Evolutionary conservation across 495 filamentous ascomycete species (phyloP).

Genomic region (Aspergillus olivimuriae): DNA sequence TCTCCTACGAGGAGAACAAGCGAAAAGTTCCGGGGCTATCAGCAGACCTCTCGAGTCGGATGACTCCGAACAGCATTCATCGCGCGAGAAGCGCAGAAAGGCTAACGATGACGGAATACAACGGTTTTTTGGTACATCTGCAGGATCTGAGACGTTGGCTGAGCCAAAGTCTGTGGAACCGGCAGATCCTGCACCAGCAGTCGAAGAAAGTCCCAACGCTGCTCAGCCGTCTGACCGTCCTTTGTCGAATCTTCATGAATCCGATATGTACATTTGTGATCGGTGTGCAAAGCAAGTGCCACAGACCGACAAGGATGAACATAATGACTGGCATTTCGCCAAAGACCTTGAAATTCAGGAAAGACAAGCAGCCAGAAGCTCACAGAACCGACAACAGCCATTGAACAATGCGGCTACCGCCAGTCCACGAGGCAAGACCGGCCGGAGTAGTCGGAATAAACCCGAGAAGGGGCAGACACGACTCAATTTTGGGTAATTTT

Average conservation of each 20-base stretch:
- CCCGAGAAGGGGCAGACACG: conserved; percentile 73
- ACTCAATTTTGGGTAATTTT: conserved; percentile 58
- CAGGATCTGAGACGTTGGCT: no score
- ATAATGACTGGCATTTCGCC: conserved; percentile 95
- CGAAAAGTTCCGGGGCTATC: conserved; percentile 40
- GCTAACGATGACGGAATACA: conserved; percentile 27
- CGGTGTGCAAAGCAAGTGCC: conserved; percentile 57
- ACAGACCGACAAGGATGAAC: conserved; percentile 58
- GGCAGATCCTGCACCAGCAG: conserved; percentile 9
- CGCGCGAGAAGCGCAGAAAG: conserved; percentile 29
- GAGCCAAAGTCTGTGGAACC: no score
- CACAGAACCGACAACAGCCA: conserved; percentile 16
- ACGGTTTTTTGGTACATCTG: conserved; percentile 31
- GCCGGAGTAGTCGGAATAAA: conserved; percentile 37
- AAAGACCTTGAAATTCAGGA: conserved; percentile 71
- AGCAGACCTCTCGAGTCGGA: conserved; percentile 11
- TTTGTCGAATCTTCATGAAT: no score
- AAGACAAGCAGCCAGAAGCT: conserved; percentile 24
- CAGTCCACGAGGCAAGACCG: conserved; percentile 24
- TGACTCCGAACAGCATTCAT: conserved; percentile 3
- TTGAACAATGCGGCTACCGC: conserved; percentile 18
- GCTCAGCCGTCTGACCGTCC: no score
- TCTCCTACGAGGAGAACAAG: conserved; percentile 70
- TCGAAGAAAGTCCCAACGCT: not conserved
- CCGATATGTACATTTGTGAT: conserved; percentile 53